These are phyloP conservation scores for Gnaphalium uliginosum DNA, from an alignment of 129 eudicot genomes.

Conservation along the genomic window DNA sequence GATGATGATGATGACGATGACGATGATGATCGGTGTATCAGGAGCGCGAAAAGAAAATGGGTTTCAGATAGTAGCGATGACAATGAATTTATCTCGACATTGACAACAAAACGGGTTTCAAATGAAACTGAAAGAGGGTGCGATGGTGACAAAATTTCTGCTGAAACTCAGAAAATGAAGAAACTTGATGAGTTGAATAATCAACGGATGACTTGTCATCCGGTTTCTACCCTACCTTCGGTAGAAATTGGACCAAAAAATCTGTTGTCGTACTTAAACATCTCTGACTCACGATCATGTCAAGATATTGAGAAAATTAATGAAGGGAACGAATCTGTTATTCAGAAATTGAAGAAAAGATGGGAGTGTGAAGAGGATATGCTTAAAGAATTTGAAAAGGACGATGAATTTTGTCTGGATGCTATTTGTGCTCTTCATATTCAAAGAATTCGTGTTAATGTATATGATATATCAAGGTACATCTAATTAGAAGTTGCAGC, in stretches of 20 bases:
- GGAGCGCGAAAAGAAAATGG: background rate
- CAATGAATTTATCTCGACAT: background rate
- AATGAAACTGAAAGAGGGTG: background rate
- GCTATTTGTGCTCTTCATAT: background rate
- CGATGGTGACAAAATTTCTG: background rate
- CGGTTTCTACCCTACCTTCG: background rate
- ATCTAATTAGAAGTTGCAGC: background rate
- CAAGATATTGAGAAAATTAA: background rate
- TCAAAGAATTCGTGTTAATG: background rate
- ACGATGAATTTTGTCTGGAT: background rate
- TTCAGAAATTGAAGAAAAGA: background rate
- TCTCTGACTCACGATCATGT: background rate
- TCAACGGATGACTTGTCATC: background rate
- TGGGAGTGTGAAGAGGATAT: background rate
- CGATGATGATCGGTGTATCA: conserved; percentile 1
- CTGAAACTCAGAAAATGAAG: background rate
- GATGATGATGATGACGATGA: background rate
- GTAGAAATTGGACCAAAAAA: background rate
- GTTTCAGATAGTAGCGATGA: background rate
- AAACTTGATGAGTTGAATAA: background rate
- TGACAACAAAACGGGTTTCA: background rate
- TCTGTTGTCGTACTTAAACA: background rate
- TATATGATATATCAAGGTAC: background rate
- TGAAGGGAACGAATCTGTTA: background rate
- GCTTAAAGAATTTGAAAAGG: background rate